phyloP scores from a whole-genome alignment of 1,284 basidiomycete species.

The Austroboletus olivaceoglutinosus region DNA sequence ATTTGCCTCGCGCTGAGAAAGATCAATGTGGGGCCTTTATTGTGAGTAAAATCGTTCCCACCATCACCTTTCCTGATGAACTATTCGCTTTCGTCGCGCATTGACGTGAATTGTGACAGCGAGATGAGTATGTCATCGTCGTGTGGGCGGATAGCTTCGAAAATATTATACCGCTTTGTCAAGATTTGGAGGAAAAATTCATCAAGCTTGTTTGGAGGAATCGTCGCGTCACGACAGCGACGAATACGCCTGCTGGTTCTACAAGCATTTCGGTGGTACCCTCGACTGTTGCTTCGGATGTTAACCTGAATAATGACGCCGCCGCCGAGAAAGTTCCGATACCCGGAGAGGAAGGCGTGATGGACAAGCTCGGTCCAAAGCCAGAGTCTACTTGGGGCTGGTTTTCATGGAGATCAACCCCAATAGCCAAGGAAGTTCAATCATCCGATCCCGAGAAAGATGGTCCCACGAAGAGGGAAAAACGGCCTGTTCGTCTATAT shows the following conservation, averaged over 20 bases:
- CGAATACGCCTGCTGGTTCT: slow-evolving; percentile 12
- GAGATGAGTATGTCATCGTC: slow-evolving; percentile 69
- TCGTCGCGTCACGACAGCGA: slow-evolving; percentile 20
- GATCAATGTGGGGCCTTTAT: slow-evolving; percentile 84
- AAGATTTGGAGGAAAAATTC: slow-evolving; percentile 75
- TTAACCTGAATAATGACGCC: slow-evolving; percentile 48
- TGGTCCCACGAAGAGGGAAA: slow-evolving; percentile 31
- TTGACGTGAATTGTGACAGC: slow-evolving; percentile 36
- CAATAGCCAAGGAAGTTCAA: slow-evolving; percentile 27
- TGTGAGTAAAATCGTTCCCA: slow-evolving; percentile 42
- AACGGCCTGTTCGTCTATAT: slow-evolving; percentile 66
- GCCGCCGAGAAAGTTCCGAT: slow-evolving; percentile 14
- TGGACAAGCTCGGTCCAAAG: slow-evolving; percentile 5
- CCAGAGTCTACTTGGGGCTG: slow-evolving; percentile 25
- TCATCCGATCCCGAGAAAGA: slow-evolving; percentile 48
- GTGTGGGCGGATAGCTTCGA: slow-evolving; percentile 79
- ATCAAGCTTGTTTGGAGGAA: slow-evolving; percentile 74
- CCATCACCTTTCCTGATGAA: no score
- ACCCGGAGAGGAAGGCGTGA: slow-evolving; percentile 35
- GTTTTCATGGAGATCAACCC: slow-evolving; percentile 27
- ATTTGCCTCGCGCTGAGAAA: slow-evolving; percentile 73
- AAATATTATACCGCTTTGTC: slow-evolving; percentile 64
- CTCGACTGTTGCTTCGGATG: slow-evolving; percentile 47
- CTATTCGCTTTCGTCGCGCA: no score
- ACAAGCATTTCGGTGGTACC: slow-evolving; percentile 15